These are phyloP conservation scores for Nicotiana undulata DNA, from an alignment of 257 asterid genomes.

Conservation along the genomic window DNA sequence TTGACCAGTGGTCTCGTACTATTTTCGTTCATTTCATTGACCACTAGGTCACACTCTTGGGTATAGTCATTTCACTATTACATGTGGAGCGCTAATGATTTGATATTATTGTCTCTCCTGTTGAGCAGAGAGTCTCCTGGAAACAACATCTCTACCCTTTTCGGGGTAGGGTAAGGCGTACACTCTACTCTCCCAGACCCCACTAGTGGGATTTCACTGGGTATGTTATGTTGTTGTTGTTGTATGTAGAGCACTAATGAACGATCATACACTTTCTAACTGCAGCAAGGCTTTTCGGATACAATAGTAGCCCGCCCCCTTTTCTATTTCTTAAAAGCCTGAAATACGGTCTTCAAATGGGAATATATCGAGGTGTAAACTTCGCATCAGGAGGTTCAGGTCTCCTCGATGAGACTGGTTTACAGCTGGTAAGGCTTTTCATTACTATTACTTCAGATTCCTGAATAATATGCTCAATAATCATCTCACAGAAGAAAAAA, in stretches of 20 bases:
- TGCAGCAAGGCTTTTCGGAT: slow-evolving; percentile 58
- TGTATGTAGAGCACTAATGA: neutral
- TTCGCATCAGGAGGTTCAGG: slow-evolving; percentile 80
- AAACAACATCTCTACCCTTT: too few species aligned
- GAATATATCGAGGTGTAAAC: slow-evolving; percentile 48
- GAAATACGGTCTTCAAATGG: slow-evolving; percentile 25
- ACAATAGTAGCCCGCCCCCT: slow-evolving; percentile 60
- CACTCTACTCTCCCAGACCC: too few species aligned
- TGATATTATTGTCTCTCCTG: too few species aligned
- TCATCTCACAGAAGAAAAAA: neutral
- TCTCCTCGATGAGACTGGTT: slow-evolving; percentile 51
- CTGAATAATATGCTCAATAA: neutral
- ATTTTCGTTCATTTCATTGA: neutral
- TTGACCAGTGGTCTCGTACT: neutral
- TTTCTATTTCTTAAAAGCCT: slow-evolving; percentile 39
- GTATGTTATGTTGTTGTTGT: too few species aligned
- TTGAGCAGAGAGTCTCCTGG: too few species aligned
- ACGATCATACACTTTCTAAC: neutral
- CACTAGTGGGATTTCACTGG: too few species aligned
- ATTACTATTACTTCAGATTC: neutral
- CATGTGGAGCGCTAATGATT: neutral
- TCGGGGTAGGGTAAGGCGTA: too few species aligned
- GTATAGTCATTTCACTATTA: neutral
- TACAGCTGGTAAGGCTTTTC: slow-evolving; percentile 26
- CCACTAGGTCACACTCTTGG: neutral